These are phyloP conservation scores for Zygoascus biomembranicola DNA, from an alignment of 805 yeast genomes.

Conservation along the genomic window DNA sequence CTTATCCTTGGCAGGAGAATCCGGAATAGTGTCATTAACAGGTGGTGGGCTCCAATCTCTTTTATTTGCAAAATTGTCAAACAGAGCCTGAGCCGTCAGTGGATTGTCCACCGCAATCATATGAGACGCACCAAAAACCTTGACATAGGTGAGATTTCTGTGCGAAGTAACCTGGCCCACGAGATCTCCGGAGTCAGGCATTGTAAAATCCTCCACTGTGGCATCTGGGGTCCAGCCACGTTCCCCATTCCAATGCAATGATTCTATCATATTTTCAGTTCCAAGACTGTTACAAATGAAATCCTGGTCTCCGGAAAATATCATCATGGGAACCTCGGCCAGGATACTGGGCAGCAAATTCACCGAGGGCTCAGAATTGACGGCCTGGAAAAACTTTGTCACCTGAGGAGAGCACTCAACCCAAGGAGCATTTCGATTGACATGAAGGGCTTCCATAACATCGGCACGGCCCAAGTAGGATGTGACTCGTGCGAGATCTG, in stretches of 20 bases:
- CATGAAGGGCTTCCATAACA: slow-evolving; percentile 46
- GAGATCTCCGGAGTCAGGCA: slow-evolving; percentile 26
- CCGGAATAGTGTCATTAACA: slow-evolving; percentile 7
- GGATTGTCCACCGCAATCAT: slow-evolving; percentile 90
- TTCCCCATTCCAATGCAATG: slow-evolving; percentile 56
- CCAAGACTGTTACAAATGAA: slow-evolving; percentile 81
- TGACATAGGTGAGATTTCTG: slow-evolving; percentile 68
- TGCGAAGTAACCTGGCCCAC: slow-evolving; percentile 46
- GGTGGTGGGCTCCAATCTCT: slow-evolving; percentile 12
- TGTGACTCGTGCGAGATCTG: slow-evolving; percentile 40
- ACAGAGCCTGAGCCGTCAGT: slow-evolving; percentile 56
- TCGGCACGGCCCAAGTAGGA: slow-evolving; percentile 40
- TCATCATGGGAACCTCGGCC: slow-evolving; percentile 47
- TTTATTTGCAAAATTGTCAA: slow-evolving; percentile 38
- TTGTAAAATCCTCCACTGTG: slow-evolving; percentile 35
- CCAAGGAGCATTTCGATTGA: slow-evolving; percentile 48
- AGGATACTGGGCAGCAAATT: slow-evolving; percentile 60
- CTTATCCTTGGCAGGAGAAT: slow-evolving; percentile 13
- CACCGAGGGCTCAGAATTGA: slow-evolving; percentile 50
- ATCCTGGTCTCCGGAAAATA: slow-evolving; percentile 85
- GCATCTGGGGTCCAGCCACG: slow-evolving; percentile 25
- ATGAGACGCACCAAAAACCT: slow-evolving; percentile 72
- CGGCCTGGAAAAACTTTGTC: slow-evolving; percentile 41
- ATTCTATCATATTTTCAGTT: slow-evolving; percentile 54
- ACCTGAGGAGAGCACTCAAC: slow-evolving; percentile 67